A percentile compares a stretch with the other conserved stretches of the same genome.
phyloP scores from a whole-genome alignment of 169 alveolate species.

The Plasmodium billcollinsi region DNA sequence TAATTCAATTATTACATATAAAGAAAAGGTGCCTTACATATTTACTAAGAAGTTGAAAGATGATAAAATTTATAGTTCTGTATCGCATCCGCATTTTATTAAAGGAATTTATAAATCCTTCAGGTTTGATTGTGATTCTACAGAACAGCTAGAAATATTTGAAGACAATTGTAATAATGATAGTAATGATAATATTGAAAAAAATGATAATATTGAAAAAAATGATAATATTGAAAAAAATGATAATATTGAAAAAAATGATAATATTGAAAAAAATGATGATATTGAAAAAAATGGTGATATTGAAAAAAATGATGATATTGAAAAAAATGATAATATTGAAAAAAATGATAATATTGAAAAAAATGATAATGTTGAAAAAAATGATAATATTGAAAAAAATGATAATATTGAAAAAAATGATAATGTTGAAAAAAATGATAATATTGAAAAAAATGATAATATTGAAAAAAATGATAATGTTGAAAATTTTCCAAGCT shows the following conservation, averaged over 20 bases:
- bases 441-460: too few relatives aligned
- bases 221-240: not conserved
- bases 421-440: too few relatives aligned
- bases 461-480: too few relatives aligned
- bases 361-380: too few relatives aligned
- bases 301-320: too few relatives aligned
- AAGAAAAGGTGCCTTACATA: conserved; percentile 80
- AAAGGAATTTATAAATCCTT: conserved; percentile 42
- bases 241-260: not conserved
- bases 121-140: not conserved
- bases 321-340: too few relatives aligned
- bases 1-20: conserved; percentile 58
- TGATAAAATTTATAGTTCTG: conserved; percentile 47
- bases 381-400: too few relatives aligned
- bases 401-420: too few relatives aligned
- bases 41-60: conserved; percentile 56
- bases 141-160: not conserved
- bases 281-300: too few relatives aligned
- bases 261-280: not conserved
- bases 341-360: too few relatives aligned
- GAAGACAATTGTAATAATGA: not conserved
- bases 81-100: conserved; percentile 35
- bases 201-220: not conserved
- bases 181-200: not conserved
- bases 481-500: too few relatives aligned